Evolutionary conservation across 164 flowering plant genomes (phyloP).

Genomic region (Aristolochia californica): DNA sequence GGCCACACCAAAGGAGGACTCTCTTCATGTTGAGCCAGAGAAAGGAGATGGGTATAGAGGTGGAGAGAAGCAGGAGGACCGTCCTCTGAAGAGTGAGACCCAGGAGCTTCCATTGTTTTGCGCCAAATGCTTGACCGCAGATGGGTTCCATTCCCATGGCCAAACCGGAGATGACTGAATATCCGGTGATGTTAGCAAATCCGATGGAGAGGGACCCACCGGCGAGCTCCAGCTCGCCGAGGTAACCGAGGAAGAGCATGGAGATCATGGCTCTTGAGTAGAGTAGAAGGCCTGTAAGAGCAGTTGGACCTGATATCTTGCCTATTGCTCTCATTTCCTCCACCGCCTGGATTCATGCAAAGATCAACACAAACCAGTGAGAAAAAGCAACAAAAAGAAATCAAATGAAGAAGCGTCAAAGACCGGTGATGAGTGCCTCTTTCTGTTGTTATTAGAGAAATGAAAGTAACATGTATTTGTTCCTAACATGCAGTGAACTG

Average conservation of each 20-base stretch:
- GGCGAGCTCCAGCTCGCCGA: slow-evolving; percentile 87
- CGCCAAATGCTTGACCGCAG: slow-evolving; percentile 90
- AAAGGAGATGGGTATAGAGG: slow-evolving; percentile 75
- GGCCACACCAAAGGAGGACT: slow-evolving; percentile 71
- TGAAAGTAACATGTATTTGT: too few species aligned
- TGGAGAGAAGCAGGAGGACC: slow-evolving; percentile 61
- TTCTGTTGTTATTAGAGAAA: too few species aligned
- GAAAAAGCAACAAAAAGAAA: too few species aligned
- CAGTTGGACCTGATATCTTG: slow-evolving; percentile 76
- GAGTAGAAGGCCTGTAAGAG: slow-evolving; percentile 56
- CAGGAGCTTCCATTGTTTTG: slow-evolving; percentile 61
- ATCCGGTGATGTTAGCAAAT: slow-evolving; percentile 94
- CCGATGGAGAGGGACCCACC: slow-evolving; percentile 90
- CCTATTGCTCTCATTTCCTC: slow-evolving; percentile 77
- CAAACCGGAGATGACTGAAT: slow-evolving; percentile 81
- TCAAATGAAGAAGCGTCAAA: too few species aligned
- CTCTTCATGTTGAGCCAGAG: slow-evolving; percentile 80
- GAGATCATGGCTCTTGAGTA: slow-evolving; percentile 91
- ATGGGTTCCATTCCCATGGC: slow-evolving; percentile 99
- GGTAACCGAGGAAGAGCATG: slow-evolving; percentile 82
- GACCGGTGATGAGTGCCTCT: too few species aligned
- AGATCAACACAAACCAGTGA: too few species aligned
- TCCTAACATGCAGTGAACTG: too few species aligned
- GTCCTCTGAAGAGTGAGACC: slow-evolving; percentile 77
- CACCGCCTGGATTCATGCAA: slow-evolving; percentile 33